Evolutionary conservation across 2,329 filamentous ascomycete species (phyloP).

Genomic region (Epichloe baconii): DNA sequence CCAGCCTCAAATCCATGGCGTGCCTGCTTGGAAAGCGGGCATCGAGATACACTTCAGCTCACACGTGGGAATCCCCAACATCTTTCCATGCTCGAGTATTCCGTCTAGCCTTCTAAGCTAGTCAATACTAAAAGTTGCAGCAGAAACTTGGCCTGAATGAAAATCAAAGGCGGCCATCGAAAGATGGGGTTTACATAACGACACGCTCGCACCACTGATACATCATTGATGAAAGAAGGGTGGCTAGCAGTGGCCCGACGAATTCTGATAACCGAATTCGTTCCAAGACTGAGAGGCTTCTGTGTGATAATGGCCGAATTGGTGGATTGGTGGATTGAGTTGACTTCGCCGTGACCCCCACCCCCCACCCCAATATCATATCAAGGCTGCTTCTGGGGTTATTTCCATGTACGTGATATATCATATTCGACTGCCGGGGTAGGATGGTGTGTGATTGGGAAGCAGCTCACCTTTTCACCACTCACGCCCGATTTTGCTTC

Average conservation of each 20-base stretch:
- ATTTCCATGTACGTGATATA: background rate
- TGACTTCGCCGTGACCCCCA: background rate
- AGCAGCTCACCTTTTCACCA: background rate
- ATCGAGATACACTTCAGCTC: background rate
- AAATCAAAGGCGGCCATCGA: too few relatives aligned
- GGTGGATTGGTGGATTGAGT: background rate
- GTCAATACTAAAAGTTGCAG: too few relatives aligned
- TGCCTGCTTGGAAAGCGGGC: background rate
- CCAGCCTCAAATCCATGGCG: too few relatives aligned
- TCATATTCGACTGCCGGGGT: conserved; percentile 4
- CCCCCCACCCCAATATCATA: too few relatives aligned
- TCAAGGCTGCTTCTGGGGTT: background rate
- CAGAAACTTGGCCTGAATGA: too few relatives aligned
- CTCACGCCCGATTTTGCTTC: background rate
- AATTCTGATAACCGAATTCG: background rate
- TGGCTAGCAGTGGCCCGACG: background rate
- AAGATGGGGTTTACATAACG: too few relatives aligned
- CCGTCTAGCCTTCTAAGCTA: background rate
- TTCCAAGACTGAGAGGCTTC: background rate
- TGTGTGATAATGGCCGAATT: background rate
- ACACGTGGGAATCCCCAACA: background rate
- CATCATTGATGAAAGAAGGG: background rate
- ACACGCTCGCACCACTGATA: too few relatives aligned
- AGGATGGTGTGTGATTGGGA: background rate
- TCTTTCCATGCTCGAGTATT: background rate